Evolutionary conservation across 2,329 filamentous ascomycete genomes (phyloP).

Genomic region (Chaetothyriales sp.): DNA sequence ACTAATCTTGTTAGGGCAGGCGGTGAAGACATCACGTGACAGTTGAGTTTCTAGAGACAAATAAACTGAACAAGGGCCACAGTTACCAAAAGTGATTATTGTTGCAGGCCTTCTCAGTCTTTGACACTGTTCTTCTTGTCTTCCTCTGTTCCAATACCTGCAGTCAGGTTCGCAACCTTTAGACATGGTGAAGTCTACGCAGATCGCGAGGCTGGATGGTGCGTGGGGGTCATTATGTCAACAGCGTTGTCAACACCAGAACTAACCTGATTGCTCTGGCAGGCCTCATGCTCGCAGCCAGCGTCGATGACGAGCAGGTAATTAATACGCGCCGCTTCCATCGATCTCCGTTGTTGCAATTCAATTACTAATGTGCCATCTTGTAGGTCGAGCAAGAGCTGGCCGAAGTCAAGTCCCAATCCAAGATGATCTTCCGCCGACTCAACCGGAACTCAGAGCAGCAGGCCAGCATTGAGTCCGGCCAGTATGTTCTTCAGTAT

Average conservation of each 20-base stretch:
- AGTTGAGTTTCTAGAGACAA: too few species aligned
- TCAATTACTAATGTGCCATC: not conserved
- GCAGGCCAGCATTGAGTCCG: constrained; percentile 82
- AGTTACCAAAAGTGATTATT: too few species aligned
- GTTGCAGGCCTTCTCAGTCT: too few species aligned
- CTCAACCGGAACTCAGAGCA: constrained; percentile 77
- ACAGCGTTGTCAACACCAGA: constrained; percentile 3
- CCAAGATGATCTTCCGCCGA: constrained; percentile 77
- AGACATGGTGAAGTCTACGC: constrained; percentile 74
- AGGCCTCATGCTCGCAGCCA: constrained; percentile 92
- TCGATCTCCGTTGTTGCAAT: not conserved
- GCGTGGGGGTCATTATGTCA: constrained; percentile 17
- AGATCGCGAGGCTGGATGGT: constrained; percentile 91
- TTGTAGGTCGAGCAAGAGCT: constrained; percentile 55
- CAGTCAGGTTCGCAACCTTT: not conserved
- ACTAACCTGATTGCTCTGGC: constrained; percentile 5
- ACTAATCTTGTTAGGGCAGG: too few species aligned
- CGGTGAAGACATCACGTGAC: too few species aligned
- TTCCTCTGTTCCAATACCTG: not conserved
- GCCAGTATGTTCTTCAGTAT: constrained; percentile 72
- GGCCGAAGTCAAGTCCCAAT: constrained; percentile 74
- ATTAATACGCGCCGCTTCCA: constrained; percentile 8
- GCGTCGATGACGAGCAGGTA: constrained; percentile 77
- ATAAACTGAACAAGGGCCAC: too few species aligned
- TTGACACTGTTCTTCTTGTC: not conserved